Evolutionary conservation across 2,329 filamentous ascomycete genomes (phyloP), one percentile per base, ranked within the genome.

Genomic region (Diaporthe citrichinensis): DNA sequence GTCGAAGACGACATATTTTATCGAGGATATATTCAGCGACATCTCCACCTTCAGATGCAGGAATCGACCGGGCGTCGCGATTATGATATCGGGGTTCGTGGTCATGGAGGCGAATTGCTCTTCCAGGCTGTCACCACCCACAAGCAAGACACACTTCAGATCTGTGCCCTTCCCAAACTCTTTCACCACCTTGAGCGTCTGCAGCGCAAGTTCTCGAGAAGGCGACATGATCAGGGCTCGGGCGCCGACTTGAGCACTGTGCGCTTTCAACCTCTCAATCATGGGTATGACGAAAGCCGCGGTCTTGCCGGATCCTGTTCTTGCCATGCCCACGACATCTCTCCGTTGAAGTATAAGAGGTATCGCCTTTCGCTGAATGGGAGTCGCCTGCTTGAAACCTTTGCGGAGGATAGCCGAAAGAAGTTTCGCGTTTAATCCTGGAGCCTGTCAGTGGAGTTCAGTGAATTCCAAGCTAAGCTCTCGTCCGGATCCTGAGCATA

Each of bases 271-370:
- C 78, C 93, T 94, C 86, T 99, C 95, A 77, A 99, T 95, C 96
- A 99, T 98, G 58, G 97, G 97, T 78, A 99, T 97, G 36, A 98
- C 95, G 84, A 99, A 99, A 31, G 97, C 97, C 1, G 96, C 97
- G 1, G 97, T 99, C 88, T 99, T 99, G 87, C 97, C 97, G 28
- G 96, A 98, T 83, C 97, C 97, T n/a, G 97, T 99, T 79, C 97
- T 90, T 10, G 97, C 97, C 97, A 99, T 99, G 79, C 96, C 97
- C 34, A 99, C 96, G n/a, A 98, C 94, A 89, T 99, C 97, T 85
- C 95, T 94, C 72, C 94, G 91, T 77, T 97, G 94, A 79, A 98
- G 88, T 73, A 99, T 92, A 73, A 98, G 88, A 5, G 97, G 97
- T 65, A 99, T 98, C 2, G 97, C 95, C 85, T 98, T 98, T 79